A percentile compares a stretch with the other conserved stretches of the same genome.
Conservation (phyloP, 169 alveolate species). For the Prorocentrum cordatum region DNA sequence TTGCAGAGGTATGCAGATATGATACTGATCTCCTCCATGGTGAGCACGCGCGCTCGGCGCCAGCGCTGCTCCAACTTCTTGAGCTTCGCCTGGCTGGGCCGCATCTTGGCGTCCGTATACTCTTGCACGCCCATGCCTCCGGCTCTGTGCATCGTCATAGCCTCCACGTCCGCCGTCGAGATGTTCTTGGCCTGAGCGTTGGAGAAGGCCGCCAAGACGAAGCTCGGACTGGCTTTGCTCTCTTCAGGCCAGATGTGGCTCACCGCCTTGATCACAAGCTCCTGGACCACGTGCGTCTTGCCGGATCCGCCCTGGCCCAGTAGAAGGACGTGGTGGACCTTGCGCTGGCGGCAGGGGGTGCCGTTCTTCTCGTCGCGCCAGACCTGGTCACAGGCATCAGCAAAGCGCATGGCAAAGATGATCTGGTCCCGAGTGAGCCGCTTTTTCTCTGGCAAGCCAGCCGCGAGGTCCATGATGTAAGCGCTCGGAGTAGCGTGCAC, state of each 20-base stretch:
- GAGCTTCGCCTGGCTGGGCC: not conserved
- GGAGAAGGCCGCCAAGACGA: not conserved
- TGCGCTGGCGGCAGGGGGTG: too few relatives aligned
- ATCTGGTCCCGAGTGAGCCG: too few relatives aligned
- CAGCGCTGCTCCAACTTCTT: not conserved
- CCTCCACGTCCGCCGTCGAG: not conserved
- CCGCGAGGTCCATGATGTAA: too few relatives aligned
- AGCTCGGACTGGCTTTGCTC: not conserved
- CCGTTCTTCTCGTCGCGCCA: too few relatives aligned
- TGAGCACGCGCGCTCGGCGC: not conserved
- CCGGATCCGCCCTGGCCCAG: constrained; percentile 17
- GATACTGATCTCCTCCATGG: not conserved
- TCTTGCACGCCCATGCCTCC: not conserved
- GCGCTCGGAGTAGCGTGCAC: too few relatives aligned
- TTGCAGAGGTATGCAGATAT: not conserved
- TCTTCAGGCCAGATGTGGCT: not conserved
- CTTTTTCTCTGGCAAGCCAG: too few relatives aligned
- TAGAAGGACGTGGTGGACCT: not conserved
- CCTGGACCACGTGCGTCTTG: constrained; percentile 11
- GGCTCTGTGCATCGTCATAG: not conserved
- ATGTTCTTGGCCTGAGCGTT: constrained; percentile 26
- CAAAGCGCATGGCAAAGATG: too few relatives aligned
- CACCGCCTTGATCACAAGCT: not conserved
- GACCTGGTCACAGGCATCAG: too few relatives aligned
- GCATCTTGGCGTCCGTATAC: not conserved